These are phyloP conservation scores for Strombidium stylifer DNA, from an alignment of 73 alveolate species.

Conservation along the genomic window DNA sequence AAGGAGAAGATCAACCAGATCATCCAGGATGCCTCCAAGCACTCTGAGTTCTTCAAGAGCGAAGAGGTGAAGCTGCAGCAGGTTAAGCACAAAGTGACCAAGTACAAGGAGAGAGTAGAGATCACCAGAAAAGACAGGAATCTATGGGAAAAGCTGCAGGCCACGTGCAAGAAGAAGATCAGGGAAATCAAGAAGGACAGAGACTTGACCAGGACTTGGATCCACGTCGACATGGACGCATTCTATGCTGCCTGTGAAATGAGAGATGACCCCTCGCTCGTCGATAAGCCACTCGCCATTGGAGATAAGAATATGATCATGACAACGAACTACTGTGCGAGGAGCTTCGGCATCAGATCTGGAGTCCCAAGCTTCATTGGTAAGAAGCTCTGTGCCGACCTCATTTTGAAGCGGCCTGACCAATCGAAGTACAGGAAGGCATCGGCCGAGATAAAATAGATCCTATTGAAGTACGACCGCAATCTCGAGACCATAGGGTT, in stretches of 20 bases:
- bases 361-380: slow-evolving; percentile 56
- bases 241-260: slow-evolving; percentile 84
- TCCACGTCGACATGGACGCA: slow-evolving; percentile 79
- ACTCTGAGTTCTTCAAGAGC: slow-evolving; percentile 60
- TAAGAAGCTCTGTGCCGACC: slow-evolving; percentile 32
- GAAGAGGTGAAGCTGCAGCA: slow-evolving; percentile 51
- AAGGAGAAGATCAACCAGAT: slow-evolving; percentile 58
- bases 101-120: slow-evolving; percentile 37
- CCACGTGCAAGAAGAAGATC: slow-evolving; percentile 14
- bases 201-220: slow-evolving; percentile 64
- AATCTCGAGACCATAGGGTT: slow-evolving; percentile 66
- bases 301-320: slow-evolving; percentile 91
- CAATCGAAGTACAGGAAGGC: slow-evolving; percentile 20
- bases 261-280: slow-evolving; percentile 66
- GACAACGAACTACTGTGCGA: slow-evolving; percentile 93
- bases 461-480: slow-evolving; percentile 56
- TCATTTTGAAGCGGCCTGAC: slow-evolving; percentile 20
- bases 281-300: slow-evolving; percentile 92
- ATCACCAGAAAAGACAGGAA: slow-evolving; percentile 5
- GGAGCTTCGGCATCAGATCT: slow-evolving; percentile 95
- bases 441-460: slow-evolving; percentile 27
- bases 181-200: slow-evolving; percentile 50
- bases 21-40: slow-evolving; percentile 71
- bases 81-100: slow-evolving; percentile 45
- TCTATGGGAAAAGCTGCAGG: slow-evolving; percentile 25